Conservation (phyloP, 2,329 filamentous ascomycete species). For the Xylariaceae sp. region DNA sequence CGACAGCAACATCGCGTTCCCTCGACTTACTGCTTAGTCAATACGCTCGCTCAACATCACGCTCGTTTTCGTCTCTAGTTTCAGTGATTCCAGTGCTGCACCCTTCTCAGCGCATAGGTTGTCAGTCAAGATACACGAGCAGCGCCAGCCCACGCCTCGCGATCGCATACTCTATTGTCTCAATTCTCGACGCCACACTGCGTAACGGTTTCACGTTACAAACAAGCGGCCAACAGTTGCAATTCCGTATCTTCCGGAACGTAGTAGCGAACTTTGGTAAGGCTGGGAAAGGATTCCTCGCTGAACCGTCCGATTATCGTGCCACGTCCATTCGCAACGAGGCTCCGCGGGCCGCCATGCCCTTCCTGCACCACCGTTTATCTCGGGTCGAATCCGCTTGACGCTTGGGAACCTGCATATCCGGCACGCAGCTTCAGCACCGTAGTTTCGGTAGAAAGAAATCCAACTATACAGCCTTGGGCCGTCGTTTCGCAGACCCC, state of each 20-base stretch:
- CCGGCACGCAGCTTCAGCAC: neutral
- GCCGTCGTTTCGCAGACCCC: neutral
- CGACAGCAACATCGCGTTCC: no score
- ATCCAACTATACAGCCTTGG: neutral
- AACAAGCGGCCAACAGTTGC: neutral
- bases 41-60: no score
- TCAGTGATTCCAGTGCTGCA: no score
- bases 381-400: constrained; percentile 20
- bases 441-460: neutral
- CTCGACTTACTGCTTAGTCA: no score
- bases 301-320: neutral
- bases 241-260: neutral
- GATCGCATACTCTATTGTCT: neutral
- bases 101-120: no score
- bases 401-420: constrained; percentile 3
- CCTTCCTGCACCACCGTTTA: constrained; percentile 15
- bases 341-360: constrained; percentile 16
- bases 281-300: neutral
- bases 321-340: constrained; percentile 5
- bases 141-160: neutral
- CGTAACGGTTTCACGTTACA: no score
- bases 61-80: no score
- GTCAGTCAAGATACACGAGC: no score
- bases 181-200: neutral
- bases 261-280: neutral